Evolutionary conservation across 1,284 basidiomycete species (phyloP), one percentile per base, ranked within the genome.

Genomic region (Ustilago tritici): DNA sequence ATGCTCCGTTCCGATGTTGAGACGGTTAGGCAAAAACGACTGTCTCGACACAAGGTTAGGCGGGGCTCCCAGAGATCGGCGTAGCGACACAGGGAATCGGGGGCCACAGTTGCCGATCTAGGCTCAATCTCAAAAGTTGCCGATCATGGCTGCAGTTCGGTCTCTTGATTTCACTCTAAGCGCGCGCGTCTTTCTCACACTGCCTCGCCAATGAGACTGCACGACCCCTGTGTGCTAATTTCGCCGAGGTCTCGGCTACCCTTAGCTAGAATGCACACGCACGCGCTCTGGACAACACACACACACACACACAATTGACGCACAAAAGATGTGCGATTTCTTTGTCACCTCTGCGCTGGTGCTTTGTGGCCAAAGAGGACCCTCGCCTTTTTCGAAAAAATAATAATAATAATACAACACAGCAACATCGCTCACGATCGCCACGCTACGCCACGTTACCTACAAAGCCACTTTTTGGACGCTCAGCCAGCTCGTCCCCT

Each of bases 351-450:
- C n/a, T 47, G 49, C 56, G 46, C 12, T 47, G 19, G 34, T 35
- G 43, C 46, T 57, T 14, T 49, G 46, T 19, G 6, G 19, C 41
- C 41, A 15, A 7, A 7, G 40, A 41, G 40, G 40, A 38, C 36
- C 23, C 55, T 46, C 53, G 2, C 8, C 19, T 17, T 35, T 35
- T 28, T 28, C 23, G 23, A 28, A 28, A 28, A 28, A 28, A 28
- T 28, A 28, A 28, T 28, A 28, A 31, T 14, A 38, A 52, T 23
- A 57, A 53, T 34, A 57, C 28, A 38, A 46, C 50, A 59, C 63
- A 59, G 57, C 53, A 28, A n/a, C 41, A 36, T 23, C 53, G 58
- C 23, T 56, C 34, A 41, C 65, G 61, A 63, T 69, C 67, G 67
- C 56, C 67, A 69, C 67, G 61, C 66, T 53, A 61, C 49, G 3